Conservation (phyloP, 164 flowering plant genomes). For the Nymphaea thermarum region DNA sequence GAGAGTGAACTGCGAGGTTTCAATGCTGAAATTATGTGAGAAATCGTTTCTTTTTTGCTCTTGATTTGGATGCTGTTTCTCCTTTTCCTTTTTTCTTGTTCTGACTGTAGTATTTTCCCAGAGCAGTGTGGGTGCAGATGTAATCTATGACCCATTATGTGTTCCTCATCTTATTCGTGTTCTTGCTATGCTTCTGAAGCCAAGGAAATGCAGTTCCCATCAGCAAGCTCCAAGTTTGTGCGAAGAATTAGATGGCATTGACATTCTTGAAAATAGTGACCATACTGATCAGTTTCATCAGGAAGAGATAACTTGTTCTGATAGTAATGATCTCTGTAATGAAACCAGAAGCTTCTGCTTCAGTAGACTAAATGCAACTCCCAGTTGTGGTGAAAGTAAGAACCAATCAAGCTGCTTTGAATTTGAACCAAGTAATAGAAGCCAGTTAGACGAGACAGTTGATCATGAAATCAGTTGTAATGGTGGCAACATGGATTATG, state of each 20-base stretch:
- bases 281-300: background rate
- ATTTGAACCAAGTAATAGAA: background rate
- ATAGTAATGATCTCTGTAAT: background rate
- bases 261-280: background rate
- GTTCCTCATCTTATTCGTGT: conserved; percentile 73
- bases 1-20: conserved; percentile 36
- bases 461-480: background rate
- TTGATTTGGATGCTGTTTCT: background rate
- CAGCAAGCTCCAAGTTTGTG: background rate
- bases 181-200: conserved; percentile 35
- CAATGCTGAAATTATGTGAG: conserved; percentile 73
- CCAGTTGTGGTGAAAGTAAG: background rate
- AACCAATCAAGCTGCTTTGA: background rate
- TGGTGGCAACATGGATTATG: background rate
- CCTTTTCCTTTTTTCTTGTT: background rate
- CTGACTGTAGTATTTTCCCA: background rate
- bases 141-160: conserved; percentile 73
- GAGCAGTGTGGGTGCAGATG: conserved; percentile 89
- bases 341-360: background rate
- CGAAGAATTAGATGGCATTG: background rate
- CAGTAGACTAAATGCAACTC: background rate
- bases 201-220: conserved; percentile 5
- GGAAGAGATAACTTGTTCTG: background rate
- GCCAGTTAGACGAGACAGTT: background rate
- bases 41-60: conserved; percentile 2